Conservation (phyloP, 805 yeast genomes). For the Torulaspora gathmanii region DNA sequence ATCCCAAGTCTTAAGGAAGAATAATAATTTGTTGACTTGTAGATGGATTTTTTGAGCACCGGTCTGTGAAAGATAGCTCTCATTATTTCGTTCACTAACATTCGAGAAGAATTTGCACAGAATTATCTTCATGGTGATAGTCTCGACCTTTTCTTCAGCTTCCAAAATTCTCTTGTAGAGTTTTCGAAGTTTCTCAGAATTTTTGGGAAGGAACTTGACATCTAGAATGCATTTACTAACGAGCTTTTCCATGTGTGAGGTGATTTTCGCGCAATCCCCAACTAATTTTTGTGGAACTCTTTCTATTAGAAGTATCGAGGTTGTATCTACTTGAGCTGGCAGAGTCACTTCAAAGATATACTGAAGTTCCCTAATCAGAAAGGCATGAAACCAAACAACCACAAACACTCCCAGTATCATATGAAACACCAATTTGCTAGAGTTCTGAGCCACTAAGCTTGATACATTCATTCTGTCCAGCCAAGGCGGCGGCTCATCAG, state of each 20-base stretch:
- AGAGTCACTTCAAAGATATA: constrained; percentile 35
- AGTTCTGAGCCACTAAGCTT: constrained; percentile 53
- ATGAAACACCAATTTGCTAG: constrained; percentile 54
- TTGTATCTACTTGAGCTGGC: constrained; percentile 32
- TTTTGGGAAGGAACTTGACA: constrained; percentile 54
- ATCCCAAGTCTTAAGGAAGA: constrained; percentile 5
- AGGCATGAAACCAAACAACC: constrained; percentile 51
- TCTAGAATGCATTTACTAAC: constrained; percentile 53
- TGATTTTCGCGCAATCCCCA: constrained; percentile 22
- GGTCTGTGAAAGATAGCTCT: not conserved
- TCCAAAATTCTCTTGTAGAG: constrained; percentile 32
- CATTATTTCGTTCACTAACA: not conserved
- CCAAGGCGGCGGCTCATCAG: constrained; percentile 11
- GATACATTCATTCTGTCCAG: constrained; percentile 69
- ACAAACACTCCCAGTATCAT: constrained; percentile 53
- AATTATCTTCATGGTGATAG: constrained; percentile 37
- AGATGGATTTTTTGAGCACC: not conserved
- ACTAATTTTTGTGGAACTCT: constrained; percentile 40
- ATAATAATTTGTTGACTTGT: constrained; percentile 2
- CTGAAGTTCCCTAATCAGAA: constrained; percentile 54
- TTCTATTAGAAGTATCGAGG: constrained; percentile 40
- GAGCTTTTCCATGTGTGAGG: constrained; percentile 25
- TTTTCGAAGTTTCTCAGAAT: constrained; percentile 38
- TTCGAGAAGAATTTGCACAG: constrained; percentile 21
- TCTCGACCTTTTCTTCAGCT: constrained; percentile 39